Base-by-base conservation (phyloP, 768 basidiomycete genomes). In the Tylopilus subfusipes region DNA sequence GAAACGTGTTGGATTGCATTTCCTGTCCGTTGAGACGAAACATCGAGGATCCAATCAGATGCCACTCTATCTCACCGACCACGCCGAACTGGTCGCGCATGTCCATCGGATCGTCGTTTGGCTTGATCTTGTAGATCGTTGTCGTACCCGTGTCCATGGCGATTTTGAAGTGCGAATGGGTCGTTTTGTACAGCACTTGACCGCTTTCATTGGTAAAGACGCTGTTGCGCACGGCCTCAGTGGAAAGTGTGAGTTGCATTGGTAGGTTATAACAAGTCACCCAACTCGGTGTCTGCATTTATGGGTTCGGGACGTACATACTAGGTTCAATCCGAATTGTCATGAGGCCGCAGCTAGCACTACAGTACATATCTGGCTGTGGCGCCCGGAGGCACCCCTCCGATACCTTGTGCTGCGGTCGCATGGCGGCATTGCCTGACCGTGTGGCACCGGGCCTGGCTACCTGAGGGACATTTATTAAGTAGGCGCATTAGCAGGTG, bases 31-130 rank as follows among this genome's bases (percentile, higher is more conserved):
- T 55, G 30, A 72, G 68, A 3, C 61, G 63, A 30, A 77, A 58
- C 30, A 54, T 64, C 3, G 72, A 67, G 0, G 72, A 65, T 18
- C 61, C 59, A 7, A 73, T 31, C 0, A 61, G 1, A 16, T 61
- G 67, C 68, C 73, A 75, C 14, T 74, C 66, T 38, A 77, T 73
- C 47, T 67, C 54, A 7, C 67, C 76, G 5, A 76, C 59, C 3
- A 46, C 50, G 0, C 61, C 65, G 49, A 73, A 72, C 2, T 65
- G 63, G 52, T 72, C 69, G 7, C 19, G 60, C 63, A 68, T 64
- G 30, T 68, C 65, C 48, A 31, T 34, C 0, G 50, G 60, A 21
- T 62, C 55, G 2, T 58, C 44, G 48, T 63, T 69, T 5, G 68
- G 53, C 21, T 34, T 58, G 52, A 69, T 55, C 36, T 64, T 71